Conservation (phyloP, 495 filamentous ascomycete species). For the Coniosporium apollinis region DNA sequence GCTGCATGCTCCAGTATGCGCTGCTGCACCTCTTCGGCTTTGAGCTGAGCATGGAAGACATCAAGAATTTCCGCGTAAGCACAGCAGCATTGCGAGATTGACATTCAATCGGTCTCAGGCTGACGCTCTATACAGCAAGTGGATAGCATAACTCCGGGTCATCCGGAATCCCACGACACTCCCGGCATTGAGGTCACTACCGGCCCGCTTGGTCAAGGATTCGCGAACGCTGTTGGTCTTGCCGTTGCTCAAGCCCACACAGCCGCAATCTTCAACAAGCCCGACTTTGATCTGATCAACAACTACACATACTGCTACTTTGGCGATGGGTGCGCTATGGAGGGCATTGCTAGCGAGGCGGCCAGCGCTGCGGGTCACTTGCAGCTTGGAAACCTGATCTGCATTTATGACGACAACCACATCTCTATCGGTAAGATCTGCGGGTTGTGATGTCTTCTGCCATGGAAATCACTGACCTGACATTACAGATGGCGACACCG, state of each 20-base stretch:
- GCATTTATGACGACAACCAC: slow-evolving; percentile 96
- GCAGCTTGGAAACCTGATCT: slow-evolving; percentile 93
- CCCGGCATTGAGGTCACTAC: slow-evolving; percentile 96
- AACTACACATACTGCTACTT: slow-evolving; percentile 97
- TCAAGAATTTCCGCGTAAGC: slow-evolving; percentile 90
- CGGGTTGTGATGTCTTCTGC: neutral
- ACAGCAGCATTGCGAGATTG: slow-evolving; percentile 2
- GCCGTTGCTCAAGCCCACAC: slow-evolving; percentile 89
- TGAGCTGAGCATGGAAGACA: slow-evolving; percentile 63
- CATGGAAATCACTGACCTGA: slow-evolving; percentile 16
- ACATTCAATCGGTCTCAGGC: neutral
- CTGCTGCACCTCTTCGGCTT: slow-evolving; percentile 96
- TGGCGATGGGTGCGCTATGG: slow-evolving; percentile 97
- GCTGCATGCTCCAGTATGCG: slow-evolving; percentile 98
- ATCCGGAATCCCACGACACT: slow-evolving; percentile 93
- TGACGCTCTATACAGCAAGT: slow-evolving; percentile 35
- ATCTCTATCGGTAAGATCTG: slow-evolving; percentile 62
- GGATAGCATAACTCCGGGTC: slow-evolving; percentile 89
- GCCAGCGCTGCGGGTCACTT: slow-evolving; percentile 86
- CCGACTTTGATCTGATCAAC: slow-evolving; percentile 76
- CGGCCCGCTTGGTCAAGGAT: slow-evolving; percentile 89
- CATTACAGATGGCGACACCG: slow-evolving; percentile 71
- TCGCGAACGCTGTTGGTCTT: slow-evolving; percentile 88
- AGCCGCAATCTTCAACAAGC: slow-evolving; percentile 89
- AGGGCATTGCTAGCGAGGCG: slow-evolving; percentile 90